These are phyloP conservation scores for Podospora fimiseda DNA, from an alignment of 495 filamentous ascomycete genomes.

Conservation along the genomic window DNA sequence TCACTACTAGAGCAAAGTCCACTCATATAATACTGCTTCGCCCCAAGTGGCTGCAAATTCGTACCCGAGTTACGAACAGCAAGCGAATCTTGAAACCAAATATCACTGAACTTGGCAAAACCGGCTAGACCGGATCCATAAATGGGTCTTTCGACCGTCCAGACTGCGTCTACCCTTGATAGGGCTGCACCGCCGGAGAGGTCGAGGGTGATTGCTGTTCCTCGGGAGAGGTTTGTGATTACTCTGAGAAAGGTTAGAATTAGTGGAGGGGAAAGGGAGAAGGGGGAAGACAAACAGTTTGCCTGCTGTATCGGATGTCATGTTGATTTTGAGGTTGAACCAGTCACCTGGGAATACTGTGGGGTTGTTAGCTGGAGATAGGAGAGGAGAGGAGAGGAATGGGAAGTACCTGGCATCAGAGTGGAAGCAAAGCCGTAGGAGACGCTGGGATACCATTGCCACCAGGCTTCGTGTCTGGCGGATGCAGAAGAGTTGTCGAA, in stretches of 20 bases:
- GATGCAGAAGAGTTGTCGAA: slow-evolving; percentile 20
- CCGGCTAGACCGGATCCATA: slow-evolving; percentile 17
- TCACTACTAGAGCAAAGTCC: slow-evolving; percentile 14
- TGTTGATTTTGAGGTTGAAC: slow-evolving; percentile 25
- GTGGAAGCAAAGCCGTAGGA: slow-evolving; percentile 16
- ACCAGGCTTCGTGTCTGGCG: slow-evolving; percentile 25
- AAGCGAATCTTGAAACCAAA: slow-evolving; percentile 25
- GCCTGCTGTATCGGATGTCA: slow-evolving; percentile 19
- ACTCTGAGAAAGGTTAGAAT: not conserved
- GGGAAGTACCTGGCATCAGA: slow-evolving; percentile 17
- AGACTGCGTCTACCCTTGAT: slow-evolving; percentile 24
- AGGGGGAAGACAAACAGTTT: not conserved
- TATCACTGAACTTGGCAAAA: slow-evolving; percentile 22
- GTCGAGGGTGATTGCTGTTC: slow-evolving; percentile 10
- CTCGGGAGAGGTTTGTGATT: slow-evolving; percentile 18
- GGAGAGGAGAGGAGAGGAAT: not conserved
- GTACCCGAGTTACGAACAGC: slow-evolving; percentile 4
- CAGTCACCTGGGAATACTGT: slow-evolving; percentile 23
- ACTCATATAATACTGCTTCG: slow-evolving; percentile 25
- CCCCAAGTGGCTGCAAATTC: slow-evolving; percentile 18
- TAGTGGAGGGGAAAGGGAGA: not conserved
- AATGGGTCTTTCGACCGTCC: slow-evolving; percentile 25
- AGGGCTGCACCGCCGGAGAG: slow-evolving; percentile 14
- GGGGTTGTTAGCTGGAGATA: not conserved
- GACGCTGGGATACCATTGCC: slow-evolving; percentile 24